phyloP scores from a whole-genome alignment of 2,329 filamentous ascomycete genomes.

The Botrytis cinerea region DNA sequence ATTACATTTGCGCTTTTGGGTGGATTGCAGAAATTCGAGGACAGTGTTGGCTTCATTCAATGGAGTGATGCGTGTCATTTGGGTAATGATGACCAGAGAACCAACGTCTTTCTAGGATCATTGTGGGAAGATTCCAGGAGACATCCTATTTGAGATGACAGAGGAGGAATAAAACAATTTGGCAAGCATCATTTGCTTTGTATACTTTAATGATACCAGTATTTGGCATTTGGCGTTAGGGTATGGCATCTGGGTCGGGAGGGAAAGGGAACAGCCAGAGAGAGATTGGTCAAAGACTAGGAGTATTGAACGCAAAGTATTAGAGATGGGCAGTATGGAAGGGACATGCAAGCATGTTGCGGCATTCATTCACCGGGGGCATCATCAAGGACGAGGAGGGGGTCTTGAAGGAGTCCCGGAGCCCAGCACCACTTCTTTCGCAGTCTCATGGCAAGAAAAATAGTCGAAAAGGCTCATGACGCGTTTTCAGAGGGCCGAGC shows the following conservation, averaged over 20 bases:
- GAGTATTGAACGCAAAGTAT: background rate
- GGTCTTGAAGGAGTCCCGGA: background rate
- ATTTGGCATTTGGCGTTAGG: constrained; percentile 27
- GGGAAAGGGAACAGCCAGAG: background rate
- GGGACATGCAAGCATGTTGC: background rate
- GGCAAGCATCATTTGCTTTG: background rate
- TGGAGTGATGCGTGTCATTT: background rate
- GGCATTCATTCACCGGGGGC: too few relatives aligned
- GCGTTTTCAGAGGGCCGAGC: background rate
- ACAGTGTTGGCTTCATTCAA: background rate
- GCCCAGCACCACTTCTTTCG: background rate
- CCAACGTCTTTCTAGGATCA: background rate
- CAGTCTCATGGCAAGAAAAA: background rate
- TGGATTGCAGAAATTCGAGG: background rate
- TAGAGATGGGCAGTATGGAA: background rate
- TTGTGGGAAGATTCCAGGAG: background rate
- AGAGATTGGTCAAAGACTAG: background rate
- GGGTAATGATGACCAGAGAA: constrained; percentile 12
- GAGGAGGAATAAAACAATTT: background rate
- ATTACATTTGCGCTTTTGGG: background rate
- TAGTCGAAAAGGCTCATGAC: background rate
- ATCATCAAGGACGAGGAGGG: background rate
- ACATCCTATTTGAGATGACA: background rate
- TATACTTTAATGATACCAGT: constrained; percentile 34
- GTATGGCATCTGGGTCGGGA: background rate